Conservation (phyloP, 2,329 filamentous ascomycete genomes). For the Biscogniauxia mediterranea region DNA sequence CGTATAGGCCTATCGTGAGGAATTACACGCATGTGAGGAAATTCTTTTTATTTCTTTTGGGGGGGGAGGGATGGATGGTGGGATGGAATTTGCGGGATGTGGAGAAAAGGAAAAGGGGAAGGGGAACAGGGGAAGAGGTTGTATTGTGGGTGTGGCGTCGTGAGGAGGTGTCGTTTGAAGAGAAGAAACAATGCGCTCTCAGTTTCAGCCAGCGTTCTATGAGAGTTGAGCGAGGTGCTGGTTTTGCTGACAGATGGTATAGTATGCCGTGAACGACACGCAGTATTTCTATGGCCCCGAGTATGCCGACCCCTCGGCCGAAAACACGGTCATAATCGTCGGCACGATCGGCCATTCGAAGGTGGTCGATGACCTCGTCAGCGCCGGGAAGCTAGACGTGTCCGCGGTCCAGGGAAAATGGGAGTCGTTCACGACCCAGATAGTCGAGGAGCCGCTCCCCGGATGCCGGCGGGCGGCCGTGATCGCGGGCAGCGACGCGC, state of each 20-base stretch:
- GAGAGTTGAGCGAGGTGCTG: no score
- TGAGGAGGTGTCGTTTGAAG: no score
- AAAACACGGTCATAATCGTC: constrained; percentile 61
- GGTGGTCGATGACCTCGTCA: constrained; percentile 58
- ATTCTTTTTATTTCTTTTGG: not conserved
- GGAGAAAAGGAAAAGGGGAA: no score
- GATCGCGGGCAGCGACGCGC: constrained; percentile 63
- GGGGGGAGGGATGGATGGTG: not conserved
- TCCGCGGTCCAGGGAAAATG: constrained; percentile 59
- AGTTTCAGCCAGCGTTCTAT: not conserved
- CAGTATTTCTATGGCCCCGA: constrained; percentile 44
- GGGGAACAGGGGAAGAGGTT: no score
- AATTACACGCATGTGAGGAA: constrained; percentile 49
- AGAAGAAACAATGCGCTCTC: not conserved
- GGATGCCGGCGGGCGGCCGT: constrained; percentile 60
- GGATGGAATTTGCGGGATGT: no score
- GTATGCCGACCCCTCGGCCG: constrained; percentile 40
- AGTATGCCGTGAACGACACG: constrained; percentile 44
- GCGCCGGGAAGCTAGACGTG: constrained; percentile 55
- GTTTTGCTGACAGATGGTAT: not conserved
- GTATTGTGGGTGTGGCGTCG: no score
- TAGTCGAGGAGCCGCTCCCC: constrained; percentile 57
- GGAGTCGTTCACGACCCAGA: constrained; percentile 64
- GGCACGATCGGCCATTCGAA: constrained; percentile 66
- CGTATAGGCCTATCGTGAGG: constrained; percentile 42